These are phyloP conservation scores for Xylariomycetidae sp. DNA, from an alignment of 2,329 filamentous ascomycete species.

Conservation along the genomic window DNA sequence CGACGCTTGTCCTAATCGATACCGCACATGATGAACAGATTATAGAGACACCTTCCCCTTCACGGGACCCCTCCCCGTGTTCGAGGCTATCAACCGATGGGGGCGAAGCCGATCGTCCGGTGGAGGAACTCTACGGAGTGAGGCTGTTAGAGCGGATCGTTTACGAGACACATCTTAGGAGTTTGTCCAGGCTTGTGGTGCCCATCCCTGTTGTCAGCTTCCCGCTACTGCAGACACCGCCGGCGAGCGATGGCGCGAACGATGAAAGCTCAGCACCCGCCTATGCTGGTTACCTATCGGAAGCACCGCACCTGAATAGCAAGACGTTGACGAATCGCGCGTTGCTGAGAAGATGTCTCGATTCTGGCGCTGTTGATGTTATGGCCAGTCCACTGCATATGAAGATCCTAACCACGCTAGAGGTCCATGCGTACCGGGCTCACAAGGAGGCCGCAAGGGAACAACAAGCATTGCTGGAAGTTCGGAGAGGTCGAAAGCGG, in stretches of 20 bases:
- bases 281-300: conserved; percentile 19
- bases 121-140: conserved; percentile 50
- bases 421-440: conserved; percentile 77
- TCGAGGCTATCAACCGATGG: conserved; percentile 30
- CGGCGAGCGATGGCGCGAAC: conserved; percentile 26
- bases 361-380: conserved; percentile 82
- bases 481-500: conserved; percentile 71
- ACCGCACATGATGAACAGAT: conserved; percentile 45
- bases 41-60: conserved; percentile 28
- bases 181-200: conserved; percentile 50
- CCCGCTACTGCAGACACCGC: conserved; percentile 21
- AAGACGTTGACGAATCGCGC: conserved; percentile 32
- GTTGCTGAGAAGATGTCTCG: conserved; percentile 66
- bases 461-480: conserved; percentile 63
- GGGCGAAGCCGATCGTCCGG: conserved; percentile 34
- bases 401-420: conserved; percentile 67
- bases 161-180: conserved; percentile 51
- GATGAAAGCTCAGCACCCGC: conserved; percentile 14
- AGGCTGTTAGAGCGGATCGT: conserved; percentile 50
- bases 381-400: conserved; percentile 71
- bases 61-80: conserved; percentile 40
- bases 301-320: conserved; percentile 23
- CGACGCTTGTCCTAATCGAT: conserved; percentile 52
- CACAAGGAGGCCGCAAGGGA: conserved; percentile 71
- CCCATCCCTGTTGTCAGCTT: conserved; percentile 48